A percentile compares a stretch with the other conserved stretches of the same genome.
phyloP scores from a whole-genome alignment of 495 filamentous ascomycete genomes.

The Penicillium atrosanguineum region DNA sequence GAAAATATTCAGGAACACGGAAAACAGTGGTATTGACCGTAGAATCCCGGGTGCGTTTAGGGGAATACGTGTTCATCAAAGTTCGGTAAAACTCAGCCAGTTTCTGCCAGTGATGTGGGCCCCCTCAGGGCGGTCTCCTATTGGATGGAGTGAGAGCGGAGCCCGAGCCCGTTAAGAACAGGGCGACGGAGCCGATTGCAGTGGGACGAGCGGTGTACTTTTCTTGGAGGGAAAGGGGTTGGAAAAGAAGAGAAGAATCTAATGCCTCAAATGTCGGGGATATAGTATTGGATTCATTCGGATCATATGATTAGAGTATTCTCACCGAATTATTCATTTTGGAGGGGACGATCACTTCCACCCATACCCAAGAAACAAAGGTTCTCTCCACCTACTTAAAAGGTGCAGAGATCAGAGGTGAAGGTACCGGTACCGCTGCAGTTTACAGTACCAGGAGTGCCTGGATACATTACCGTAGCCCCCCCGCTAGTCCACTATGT shows the following conservation, averaged over 20 bases:
- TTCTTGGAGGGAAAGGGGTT: not conserved
- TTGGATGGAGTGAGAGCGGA: not conserved
- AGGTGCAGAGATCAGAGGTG: not conserved
- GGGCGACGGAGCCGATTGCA: not conserved
- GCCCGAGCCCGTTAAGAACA: not conserved
- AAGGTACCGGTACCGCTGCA: not conserved
- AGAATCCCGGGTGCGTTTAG: not conserved
- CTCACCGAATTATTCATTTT: not conserved
- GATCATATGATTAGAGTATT: not conserved
- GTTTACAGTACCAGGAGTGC: not conserved
- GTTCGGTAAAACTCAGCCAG: slow-evolving; percentile 13
- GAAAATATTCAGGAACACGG: too few species aligned
- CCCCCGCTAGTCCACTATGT: not conserved
- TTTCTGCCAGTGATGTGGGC: not conserved
- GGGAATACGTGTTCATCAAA: slow-evolving; percentile 14
- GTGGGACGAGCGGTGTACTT: not conserved
- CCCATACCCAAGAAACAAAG: slow-evolving; percentile 17
- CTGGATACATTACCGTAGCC: not conserved
- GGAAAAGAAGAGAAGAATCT: not conserved
- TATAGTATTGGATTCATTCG: too few species aligned
- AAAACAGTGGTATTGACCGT: not conserved
- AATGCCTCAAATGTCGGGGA: not conserved
- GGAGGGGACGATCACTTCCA: slow-evolving; percentile 21
- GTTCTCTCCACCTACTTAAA: slow-evolving; percentile 17
- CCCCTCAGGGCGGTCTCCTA: not conserved